Base-by-base conservation (phyloP, 495 filamentous ascomycete species). In the Aspergillus coremiiformis region DNA sequence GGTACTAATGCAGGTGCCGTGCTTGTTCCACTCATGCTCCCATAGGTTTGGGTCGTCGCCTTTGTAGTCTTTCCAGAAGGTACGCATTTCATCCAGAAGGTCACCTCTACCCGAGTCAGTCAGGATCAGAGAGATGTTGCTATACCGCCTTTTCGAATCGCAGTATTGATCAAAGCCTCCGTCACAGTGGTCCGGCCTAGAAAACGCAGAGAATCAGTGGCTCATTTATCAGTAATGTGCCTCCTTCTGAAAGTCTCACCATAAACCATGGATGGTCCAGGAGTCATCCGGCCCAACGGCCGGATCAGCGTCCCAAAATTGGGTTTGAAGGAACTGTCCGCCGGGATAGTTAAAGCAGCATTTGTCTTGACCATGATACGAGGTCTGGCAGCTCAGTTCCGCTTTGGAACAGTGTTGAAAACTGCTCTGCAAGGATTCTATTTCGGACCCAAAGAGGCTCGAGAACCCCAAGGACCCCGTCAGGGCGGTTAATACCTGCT, bases 181-280 rank as follows among this genome's bases (percentile, higher is more conserved):
- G 58, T 90, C 84, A 68, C 90, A 95, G 53, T 84, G 80, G 66
- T 94, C 88, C n/a, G 89, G 89, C 89, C 76, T 78, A 44, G 23
- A 44, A 47, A 49, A 21, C 44, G 21, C 21, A 5, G 14, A 20
- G 19, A 35, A 22, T 55, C 39, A 51, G 52, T 44, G 24, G 24
- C 11, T 15, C 2, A 14, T 4, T 45, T 29, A 37, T 14, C 35
- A 11, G 22, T 3, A 33, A 14, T 47, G n/a, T 4, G 12, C 5
- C 32, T 12, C 32, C 11, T 3, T 35, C 11, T 15, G 14, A 14
- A 12, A 32, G 39, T 45, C 71, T 61, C 56, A 78, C 75, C 90
- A 95, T 26, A 95, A 73, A n/a, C 90, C 89, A 60, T 94, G 90
- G 19, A 95, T 74, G 2, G 89, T 93, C 90, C 89, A 95, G 41